phyloP scores from a whole-genome alignment of 345 rosid species.

The Arabis alpina region DNA sequence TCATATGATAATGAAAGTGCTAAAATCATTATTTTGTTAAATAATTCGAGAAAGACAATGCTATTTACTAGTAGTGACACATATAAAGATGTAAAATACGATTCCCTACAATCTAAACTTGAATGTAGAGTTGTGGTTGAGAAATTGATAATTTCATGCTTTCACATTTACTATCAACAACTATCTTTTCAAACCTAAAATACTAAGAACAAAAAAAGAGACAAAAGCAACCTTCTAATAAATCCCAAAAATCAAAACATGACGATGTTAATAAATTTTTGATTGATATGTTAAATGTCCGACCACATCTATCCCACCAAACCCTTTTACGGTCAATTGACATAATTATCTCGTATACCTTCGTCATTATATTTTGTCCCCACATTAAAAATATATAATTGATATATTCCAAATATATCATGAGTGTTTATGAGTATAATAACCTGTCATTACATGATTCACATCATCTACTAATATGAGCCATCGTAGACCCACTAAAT shows the following conservation, averaged over 20 bases:
- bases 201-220: not conserved
- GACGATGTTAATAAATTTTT: not conserved
- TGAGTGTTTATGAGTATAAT: conserved; percentile 13
- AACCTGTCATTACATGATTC: conserved; percentile 20
- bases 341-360: conserved; percentile 13
- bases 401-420: not conserved
- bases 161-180: not conserved
- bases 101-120: not conserved
- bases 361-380: conserved; percentile 20
- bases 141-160: conserved; percentile 3
- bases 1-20: conserved; percentile 6
- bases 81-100: not conserved
- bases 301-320: conserved; percentile 21
- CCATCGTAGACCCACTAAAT: conserved; percentile 32
- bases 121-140: conserved; percentile 1
- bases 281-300: not conserved
- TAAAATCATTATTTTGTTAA: not conserved
- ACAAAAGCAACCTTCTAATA: not conserved
- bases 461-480: conserved; percentile 5
- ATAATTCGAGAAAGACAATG: not conserved
- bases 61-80: not conserved
- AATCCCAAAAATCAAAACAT: not conserved
- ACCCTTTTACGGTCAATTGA: conserved; percentile 7
- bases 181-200: not conserved
- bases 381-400: conserved; percentile 18